phyloP scores from a whole-genome alignment of 163 green algal genomes.

The Chlorella variabilis region DNA sequence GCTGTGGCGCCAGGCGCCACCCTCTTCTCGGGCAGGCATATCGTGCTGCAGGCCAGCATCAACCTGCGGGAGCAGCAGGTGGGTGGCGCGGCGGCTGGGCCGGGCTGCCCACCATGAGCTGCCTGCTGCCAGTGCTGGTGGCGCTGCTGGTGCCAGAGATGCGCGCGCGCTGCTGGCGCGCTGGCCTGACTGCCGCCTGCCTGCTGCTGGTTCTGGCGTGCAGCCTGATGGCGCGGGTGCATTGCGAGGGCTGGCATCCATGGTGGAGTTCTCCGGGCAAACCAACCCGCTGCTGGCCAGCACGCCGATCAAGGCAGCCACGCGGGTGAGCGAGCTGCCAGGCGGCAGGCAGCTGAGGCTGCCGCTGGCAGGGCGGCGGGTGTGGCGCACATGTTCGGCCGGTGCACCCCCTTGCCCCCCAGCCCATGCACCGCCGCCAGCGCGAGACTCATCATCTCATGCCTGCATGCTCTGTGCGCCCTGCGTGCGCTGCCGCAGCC shows the following conservation, averaged over 20 bases:
- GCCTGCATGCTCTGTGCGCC: background rate
- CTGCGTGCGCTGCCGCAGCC: background rate
- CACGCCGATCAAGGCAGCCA: background rate
- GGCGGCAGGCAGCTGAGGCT: background rate
- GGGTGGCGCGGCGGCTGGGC: background rate
- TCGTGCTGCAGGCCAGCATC: slow-evolving; percentile 30
- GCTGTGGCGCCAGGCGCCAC: slow-evolving; percentile 9
- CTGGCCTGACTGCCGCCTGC: background rate
- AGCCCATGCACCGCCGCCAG: too few species aligned
- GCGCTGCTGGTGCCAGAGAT: too few species aligned
- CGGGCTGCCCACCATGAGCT: too few species aligned
- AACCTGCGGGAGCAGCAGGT: background rate
- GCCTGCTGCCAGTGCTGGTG: too few species aligned
- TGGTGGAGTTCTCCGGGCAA: slow-evolving; percentile 21
- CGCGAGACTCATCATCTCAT: too few species aligned
- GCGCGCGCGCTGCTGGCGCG: too few species aligned
- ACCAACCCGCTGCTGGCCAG: background rate
- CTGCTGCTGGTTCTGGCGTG: background rate
- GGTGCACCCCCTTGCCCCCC: too few species aligned
- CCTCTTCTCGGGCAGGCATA: slow-evolving; percentile 30
- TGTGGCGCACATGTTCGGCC: background rate
- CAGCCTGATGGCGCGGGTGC: slow-evolving; percentile 4
- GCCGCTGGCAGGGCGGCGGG: background rate
- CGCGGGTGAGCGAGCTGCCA: background rate
- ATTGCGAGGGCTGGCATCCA: slow-evolving; percentile 22